A percentile compares a stretch with the other conserved stretches of the same genome.
Conservation (phyloP, 345 rosid species). For the Dipteronia dyeriana region DNA sequence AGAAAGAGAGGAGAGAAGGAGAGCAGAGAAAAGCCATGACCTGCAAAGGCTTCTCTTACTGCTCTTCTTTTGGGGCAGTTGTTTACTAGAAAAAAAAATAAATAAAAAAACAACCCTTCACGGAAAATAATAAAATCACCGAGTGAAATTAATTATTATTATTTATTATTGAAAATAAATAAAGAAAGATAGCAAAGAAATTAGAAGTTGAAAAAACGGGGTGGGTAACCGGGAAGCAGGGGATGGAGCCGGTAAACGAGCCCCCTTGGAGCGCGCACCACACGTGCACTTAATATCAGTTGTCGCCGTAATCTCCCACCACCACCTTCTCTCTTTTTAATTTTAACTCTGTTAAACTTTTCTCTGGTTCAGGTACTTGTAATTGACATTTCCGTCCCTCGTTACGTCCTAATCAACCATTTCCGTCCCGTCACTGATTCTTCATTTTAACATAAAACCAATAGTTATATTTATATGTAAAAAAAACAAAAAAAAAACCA, state of each 20-base stretch:
- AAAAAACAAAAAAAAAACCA: no score
- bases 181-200: neutral
- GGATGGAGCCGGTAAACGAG: slow-evolving; percentile 41
- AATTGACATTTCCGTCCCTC: neutral
- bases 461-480: no score
- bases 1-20: slow-evolving; percentile 9
- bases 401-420: neutral
- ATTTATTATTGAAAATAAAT: neutral
- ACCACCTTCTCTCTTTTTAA: neutral
- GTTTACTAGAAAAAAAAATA: neutral
- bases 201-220: neutral
- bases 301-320: slow-evolving; percentile 34
- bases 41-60: slow-evolving; percentile 26
- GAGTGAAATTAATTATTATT: neutral
- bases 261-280: slow-evolving; percentile 38
- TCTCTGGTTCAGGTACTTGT: neutral
- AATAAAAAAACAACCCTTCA: slow-evolving; percentile 3
- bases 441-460: no score
- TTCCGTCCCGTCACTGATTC: neutral
- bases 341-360: neutral
- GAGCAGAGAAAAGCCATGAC: slow-evolving; percentile 38
- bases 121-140: slow-evolving; percentile 21
- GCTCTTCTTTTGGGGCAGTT: slow-evolving; percentile 39
- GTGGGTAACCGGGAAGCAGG: slow-evolving; percentile 38
- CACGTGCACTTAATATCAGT: slow-evolving; percentile 47